These are phyloP conservation scores for Suhomyces vadensis DNA, from an alignment of 805 yeast genomes.

Conservation along the genomic window DNA sequence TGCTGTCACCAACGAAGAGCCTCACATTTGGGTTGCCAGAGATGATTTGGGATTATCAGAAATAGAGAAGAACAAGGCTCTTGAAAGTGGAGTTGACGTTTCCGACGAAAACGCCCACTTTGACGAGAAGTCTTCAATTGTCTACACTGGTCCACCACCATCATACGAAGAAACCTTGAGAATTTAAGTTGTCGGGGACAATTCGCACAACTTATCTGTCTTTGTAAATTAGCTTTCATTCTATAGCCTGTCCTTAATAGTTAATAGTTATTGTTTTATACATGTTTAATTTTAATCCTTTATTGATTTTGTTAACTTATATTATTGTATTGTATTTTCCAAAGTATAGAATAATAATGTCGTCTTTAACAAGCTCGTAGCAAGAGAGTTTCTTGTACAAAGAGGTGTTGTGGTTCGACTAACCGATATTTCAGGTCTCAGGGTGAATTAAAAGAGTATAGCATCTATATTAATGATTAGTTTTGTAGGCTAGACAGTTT, in stretches of 20 bases:
- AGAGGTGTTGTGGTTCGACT: no score
- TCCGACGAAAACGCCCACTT: conserved; percentile 57
- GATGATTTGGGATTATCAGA: conserved; percentile 69
- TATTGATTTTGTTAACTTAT: neutral
- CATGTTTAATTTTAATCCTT: neutral
- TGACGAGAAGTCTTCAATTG: conserved; percentile 56
- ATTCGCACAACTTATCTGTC: neutral
- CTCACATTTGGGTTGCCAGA: conserved; percentile 69
- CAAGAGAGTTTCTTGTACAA: no score
- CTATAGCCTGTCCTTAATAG: conserved; percentile 2
- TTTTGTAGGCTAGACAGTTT: no score
- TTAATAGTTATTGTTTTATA: neutral
- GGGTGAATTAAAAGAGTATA: no score
- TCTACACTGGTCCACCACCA: conserved; percentile 68
- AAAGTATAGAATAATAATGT: no score
- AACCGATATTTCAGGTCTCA: no score
- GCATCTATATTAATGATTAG: neutral
- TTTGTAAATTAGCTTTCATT: neutral
- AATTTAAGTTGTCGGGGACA: conserved; percentile 26
- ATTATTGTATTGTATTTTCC: no score
- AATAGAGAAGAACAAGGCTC: conserved; percentile 55
- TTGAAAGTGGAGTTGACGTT: conserved; percentile 55
- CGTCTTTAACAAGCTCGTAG: no score
- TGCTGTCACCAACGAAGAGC: conserved; percentile 53
- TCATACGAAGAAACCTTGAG: conserved; percentile 55